Evolutionary conservation across 257 asterid genomes (phyloP), one percentile per base, ranked within the genome.

Genomic region (Capsicum chinense): DNA sequence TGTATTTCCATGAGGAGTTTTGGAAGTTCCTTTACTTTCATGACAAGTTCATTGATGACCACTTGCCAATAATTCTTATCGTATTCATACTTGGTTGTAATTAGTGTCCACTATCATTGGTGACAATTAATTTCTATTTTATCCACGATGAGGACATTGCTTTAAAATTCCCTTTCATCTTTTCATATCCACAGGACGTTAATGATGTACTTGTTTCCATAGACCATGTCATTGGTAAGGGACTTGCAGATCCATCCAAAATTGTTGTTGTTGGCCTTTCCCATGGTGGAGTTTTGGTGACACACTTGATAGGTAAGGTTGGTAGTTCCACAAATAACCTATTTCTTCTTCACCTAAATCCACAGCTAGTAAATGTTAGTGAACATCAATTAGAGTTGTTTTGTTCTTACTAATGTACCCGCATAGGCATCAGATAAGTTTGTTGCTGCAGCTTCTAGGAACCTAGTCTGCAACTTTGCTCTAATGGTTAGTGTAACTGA

Each of bases 251-350:
- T 89, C 95, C 95, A 5, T 89, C 97, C 81, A 95, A 95, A 88
- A 86, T 95, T 88, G 93, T 92, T 4, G 98, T 94, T 52, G 80
- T 92, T 63, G 99, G 99, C 79, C 97, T 97, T 63, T 97, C 99
- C 3, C 99, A 97, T 82, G 99, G 99, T 87, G 98, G 99, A 84
- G 95, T 97, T 87, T 86, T 97, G 89, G 92, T 98, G 9, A 93
- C 98, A 0, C 98, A 93, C 90, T 91, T 97, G 93, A 93, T 97
- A 83, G 98, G 98, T 54, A 98, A 97, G 97, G 99, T 97, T 33
- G 56, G 10, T 15, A 35, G 42, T 64, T 82, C 35, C 79, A 69
- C 35, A 69, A 69, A 17, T 37, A 50, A 48, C 35, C 37, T 73
- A 54, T 82, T 50, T 17, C 19, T 5, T 9, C 42, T 19, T 11